phyloP scores from a whole-genome alignment of 1,284 basidiomycete species.

The Omphalotus olearius region DNA sequence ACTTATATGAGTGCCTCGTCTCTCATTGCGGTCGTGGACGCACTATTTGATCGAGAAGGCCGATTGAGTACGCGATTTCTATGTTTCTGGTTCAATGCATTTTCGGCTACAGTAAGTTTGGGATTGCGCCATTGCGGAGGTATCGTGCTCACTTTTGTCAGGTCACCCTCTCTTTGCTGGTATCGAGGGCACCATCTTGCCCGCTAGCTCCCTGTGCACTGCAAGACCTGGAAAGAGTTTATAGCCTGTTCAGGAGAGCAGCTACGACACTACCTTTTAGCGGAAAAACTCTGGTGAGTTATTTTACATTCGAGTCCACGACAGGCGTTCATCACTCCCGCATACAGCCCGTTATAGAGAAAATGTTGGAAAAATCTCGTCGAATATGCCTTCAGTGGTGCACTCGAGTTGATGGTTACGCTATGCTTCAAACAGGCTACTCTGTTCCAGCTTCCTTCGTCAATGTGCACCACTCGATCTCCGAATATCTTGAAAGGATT shows the following conservation, averaged over 20 bases:
- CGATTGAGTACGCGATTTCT: slow-evolving; percentile 65
- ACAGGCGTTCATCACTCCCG: not conserved
- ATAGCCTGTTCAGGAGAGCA: slow-evolving; percentile 42
- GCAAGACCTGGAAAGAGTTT: slow-evolving; percentile 44
- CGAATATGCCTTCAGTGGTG: slow-evolving; percentile 34
- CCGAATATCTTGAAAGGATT: not conserved
- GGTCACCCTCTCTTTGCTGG: slow-evolving; percentile 63
- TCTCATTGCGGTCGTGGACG: slow-evolving; percentile 57
- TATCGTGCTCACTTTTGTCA: slow-evolving; percentile 22
- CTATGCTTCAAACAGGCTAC: not conserved
- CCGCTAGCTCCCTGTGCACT: slow-evolving; percentile 49
- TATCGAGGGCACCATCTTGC: slow-evolving; percentile 47
- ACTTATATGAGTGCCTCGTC: slow-evolving; percentile 64
- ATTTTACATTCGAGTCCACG: not conserved
- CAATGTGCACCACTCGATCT: not conserved
- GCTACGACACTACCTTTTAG: slow-evolving; percentile 42
- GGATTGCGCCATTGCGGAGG: not conserved
- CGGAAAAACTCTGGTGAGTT: slow-evolving; percentile 44
- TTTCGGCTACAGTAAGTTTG: slow-evolving; percentile 67
- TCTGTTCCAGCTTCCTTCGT: not conserved
- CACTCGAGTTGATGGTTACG: slow-evolving; percentile 14
- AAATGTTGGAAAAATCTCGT: slow-evolving; percentile 41
- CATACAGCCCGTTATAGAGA: slow-evolving; percentile 45
- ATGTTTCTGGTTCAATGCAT: slow-evolving; percentile 76
- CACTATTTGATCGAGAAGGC: slow-evolving; percentile 56